phyloP scores from a whole-genome alignment of 139 green algal genomes.

The Chlorella vulgaris region DNA sequence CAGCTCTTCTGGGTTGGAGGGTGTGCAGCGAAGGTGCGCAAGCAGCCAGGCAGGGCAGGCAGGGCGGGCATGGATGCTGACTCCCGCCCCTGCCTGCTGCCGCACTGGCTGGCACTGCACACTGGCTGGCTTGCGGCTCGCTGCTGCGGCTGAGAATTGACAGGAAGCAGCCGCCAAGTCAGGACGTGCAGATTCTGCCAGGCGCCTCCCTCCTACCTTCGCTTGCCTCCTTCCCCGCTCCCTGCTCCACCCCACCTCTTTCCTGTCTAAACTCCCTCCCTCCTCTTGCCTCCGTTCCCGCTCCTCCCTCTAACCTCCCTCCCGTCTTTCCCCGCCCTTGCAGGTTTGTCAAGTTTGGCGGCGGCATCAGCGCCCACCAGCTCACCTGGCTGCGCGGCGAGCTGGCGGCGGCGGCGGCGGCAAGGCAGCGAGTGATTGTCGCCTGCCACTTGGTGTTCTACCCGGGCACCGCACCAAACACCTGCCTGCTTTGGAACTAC shows the following conservation, averaged over 20 bases:
- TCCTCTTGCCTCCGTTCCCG: too few relatives aligned
- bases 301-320: too few relatives aligned
- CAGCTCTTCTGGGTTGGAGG: constrained; percentile 60
- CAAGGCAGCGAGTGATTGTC: constrained; percentile 56
- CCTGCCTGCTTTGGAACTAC: constrained; percentile 81
- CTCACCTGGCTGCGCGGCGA: constrained; percentile 73
- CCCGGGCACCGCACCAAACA: constrained; percentile 51
- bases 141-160: too few relatives aligned
- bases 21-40: constrained; percentile 44
- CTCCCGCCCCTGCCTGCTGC: background rate
- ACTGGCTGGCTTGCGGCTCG: too few relatives aligned
- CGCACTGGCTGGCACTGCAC: too few relatives aligned
- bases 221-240: too few relatives aligned
- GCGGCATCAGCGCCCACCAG: constrained; percentile 69
- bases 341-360: constrained; percentile 86
- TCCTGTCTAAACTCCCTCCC: background rate
- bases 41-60: background rate
- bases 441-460: constrained; percentile 54
- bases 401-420: constrained; percentile 33
- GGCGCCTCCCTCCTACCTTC: too few relatives aligned
- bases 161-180: too few relatives aligned
- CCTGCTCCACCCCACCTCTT: too few relatives aligned
- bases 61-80: too few relatives aligned
- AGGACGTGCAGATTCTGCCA: too few relatives aligned
- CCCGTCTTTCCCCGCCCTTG: too few relatives aligned